phyloP scores from a whole-genome alignment of 495 filamentous ascomycete species.

The Staphylotrichum tortipilum region DNA sequence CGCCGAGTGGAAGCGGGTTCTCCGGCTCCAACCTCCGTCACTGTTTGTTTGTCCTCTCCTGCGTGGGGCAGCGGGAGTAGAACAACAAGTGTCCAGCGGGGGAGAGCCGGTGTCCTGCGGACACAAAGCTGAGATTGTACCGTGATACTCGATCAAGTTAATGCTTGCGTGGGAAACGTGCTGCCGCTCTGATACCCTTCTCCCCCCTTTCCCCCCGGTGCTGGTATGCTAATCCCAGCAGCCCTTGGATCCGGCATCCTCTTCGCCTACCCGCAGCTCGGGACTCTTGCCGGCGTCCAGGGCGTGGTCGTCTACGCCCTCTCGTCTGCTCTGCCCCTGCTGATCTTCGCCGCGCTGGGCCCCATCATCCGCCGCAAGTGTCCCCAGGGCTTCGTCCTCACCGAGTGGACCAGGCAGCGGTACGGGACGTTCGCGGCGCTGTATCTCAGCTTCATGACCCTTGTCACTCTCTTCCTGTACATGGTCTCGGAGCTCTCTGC shows the following conservation, averaged over 20 bases:
- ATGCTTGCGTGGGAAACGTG: slow-evolving; percentile 91
- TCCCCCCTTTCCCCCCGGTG: slow-evolving; percentile 10
- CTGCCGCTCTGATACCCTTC: slow-evolving; percentile 57
- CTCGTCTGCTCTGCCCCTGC: slow-evolving; percentile 54
- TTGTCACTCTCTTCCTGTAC: slow-evolving; percentile 71
- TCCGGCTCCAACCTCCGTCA: slow-evolving; percentile 41
- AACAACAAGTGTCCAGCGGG: slow-evolving; percentile 11
- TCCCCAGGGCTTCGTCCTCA: slow-evolving; percentile 69
- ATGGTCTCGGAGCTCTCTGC: slow-evolving; percentile 73
- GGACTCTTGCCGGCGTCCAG: slow-evolving; percentile 68
- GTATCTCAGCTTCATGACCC: slow-evolving; percentile 60
- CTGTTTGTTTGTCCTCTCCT: slow-evolving; percentile 4
- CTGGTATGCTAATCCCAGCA: slow-evolving; percentile 31
- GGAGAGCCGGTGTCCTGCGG: slow-evolving; percentile 26
- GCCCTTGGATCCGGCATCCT: slow-evolving; percentile 71
- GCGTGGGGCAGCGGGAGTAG: slow-evolving; percentile 16
- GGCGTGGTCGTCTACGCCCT: slow-evolving; percentile 64
- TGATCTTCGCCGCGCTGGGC: slow-evolving; percentile 59
- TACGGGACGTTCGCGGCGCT: slow-evolving; percentile 57
- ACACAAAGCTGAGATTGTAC: slow-evolving; percentile 80
- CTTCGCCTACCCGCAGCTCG: slow-evolving; percentile 70
- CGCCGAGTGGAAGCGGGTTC: slow-evolving; percentile 50
- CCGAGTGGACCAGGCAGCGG: slow-evolving; percentile 68
- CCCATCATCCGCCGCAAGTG: slow-evolving; percentile 66
- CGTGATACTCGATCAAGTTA: slow-evolving; percentile 92